Percentiles rank a stretch among this genome's conserved stretches.
Conservation (phyloP, 2,329 filamentous ascomycete species). For the Fusarium verticillioides region DNA sequence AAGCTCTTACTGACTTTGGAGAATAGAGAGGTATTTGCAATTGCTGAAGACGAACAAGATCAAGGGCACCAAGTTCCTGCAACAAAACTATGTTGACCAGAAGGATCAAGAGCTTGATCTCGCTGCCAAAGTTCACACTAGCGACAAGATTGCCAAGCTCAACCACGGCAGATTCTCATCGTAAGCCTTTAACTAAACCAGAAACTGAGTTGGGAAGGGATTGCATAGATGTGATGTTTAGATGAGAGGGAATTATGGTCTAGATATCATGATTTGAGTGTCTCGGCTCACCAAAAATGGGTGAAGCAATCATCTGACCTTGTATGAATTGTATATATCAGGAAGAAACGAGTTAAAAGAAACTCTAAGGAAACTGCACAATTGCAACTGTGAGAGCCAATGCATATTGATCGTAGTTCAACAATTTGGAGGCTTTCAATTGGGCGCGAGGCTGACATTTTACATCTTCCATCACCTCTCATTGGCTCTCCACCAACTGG, state of each 20-base stretch:
- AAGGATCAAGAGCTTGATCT: slow-evolving; percentile 54
- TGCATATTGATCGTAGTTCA: neutral
- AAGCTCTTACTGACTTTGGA: slow-evolving; percentile 23
- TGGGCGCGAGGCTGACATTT: slow-evolving; percentile 46
- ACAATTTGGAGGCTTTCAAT: slow-evolving; percentile 2
- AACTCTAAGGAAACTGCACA: slow-evolving; percentile 9
- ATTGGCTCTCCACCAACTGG: slow-evolving; percentile 43
- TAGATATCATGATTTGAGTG: slow-evolving; percentile 35
- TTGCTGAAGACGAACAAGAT: slow-evolving; percentile 80
- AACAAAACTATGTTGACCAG: slow-evolving; percentile 78
- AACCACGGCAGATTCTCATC: slow-evolving; percentile 50
- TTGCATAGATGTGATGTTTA: slow-evolving; percentile 29
- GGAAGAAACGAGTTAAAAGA: slow-evolving; percentile 44
- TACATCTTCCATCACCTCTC: slow-evolving; percentile 24
- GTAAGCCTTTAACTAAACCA: slow-evolving; percentile 28
- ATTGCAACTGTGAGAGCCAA: neutral
- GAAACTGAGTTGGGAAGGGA: slow-evolving; percentile 6
- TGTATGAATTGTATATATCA: slow-evolving; percentile 52
- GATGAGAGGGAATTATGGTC: slow-evolving; percentile 35
- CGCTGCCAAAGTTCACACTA: slow-evolving; percentile 53
- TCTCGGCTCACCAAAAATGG: slow-evolving; percentile 29
- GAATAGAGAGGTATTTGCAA: slow-evolving; percentile 79
- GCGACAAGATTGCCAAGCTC: slow-evolving; percentile 54
- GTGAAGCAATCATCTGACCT: slow-evolving; percentile 37
- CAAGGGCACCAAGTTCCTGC: slow-evolving; percentile 81